Conservation (phyloP, 345 rosid species). For the Cardamine occulta region DNA sequence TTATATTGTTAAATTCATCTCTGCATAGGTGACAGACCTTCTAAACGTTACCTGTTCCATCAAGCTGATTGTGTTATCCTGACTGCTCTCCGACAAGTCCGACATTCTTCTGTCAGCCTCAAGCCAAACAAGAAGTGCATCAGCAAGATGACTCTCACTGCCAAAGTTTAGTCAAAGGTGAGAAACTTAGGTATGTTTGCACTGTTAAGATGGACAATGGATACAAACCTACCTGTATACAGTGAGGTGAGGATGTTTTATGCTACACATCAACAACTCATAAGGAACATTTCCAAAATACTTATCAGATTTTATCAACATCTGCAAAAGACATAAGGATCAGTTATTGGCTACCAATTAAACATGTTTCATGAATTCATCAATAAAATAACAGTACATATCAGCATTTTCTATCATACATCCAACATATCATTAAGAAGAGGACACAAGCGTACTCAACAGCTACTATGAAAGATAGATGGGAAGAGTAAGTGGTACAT, state of each 20-base stretch:
- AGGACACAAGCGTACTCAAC: background rate
- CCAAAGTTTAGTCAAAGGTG: slow-evolving; percentile 42
- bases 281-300: slow-evolving; percentile 56
- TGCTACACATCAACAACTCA: slow-evolving; percentile 53
- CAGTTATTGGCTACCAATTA: slow-evolving; percentile 29
- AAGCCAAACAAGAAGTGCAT: slow-evolving; percentile 70
- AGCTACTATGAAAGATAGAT: background rate
- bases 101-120: slow-evolving; percentile 45
- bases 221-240: slow-evolving; percentile 58
- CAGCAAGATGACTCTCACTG: slow-evolving; percentile 82
- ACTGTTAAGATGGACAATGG: background rate
- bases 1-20: slow-evolving; percentile 4
- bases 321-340: slow-evolving; percentile 56
- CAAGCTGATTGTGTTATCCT: slow-evolving; percentile 46
- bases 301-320: slow-evolving; percentile 55
- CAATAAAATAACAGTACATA: background rate
- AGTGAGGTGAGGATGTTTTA: slow-evolving; percentile 65
- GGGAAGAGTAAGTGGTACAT: slow-evolving; percentile 42
- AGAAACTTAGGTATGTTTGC: slow-evolving; percentile 40
- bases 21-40: slow-evolving; percentile 20
- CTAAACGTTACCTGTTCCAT: slow-evolving; percentile 58
- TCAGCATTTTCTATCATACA: background rate
- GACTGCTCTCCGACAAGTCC: slow-evolving; percentile 36
- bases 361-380: background rate
- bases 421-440: background rate